These are phyloP conservation scores for Acephala macrosclerotiorum DNA, from an alignment of 2,329 filamentous ascomycete genomes.

Conservation along the genomic window DNA sequence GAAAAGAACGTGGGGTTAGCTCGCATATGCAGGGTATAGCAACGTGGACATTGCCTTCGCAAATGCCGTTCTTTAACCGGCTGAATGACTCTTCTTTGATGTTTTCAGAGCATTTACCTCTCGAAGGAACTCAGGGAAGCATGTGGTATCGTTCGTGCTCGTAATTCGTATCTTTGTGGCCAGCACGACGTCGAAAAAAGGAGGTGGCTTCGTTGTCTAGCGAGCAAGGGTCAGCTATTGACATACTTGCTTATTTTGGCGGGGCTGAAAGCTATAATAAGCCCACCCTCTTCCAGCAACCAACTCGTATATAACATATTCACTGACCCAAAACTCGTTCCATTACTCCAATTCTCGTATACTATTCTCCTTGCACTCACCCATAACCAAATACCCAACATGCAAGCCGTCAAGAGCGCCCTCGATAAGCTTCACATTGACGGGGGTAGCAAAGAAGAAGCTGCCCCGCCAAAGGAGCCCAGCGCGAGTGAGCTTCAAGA, in stretches of 20 bases:
- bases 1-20: slow-evolving; percentile 6
- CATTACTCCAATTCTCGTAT: not conserved
- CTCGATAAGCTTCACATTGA: slow-evolving; percentile 54
- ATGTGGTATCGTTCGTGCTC: slow-evolving; percentile 14
- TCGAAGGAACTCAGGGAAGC: slow-evolving; percentile 4
- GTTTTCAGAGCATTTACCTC: not conserved
- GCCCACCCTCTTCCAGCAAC: not conserved
- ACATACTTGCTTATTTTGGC: slow-evolving; percentile 29
- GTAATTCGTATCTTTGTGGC: slow-evolving; percentile 12
- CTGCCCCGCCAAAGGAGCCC: slow-evolving; percentile 44
- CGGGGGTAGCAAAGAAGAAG: slow-evolving; percentile 33
- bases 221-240: slow-evolving; percentile 15
- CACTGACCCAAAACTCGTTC: slow-evolving; percentile 10
- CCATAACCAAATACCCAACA: slow-evolving; percentile 29
- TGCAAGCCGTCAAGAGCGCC: slow-evolving; percentile 52
- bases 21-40: not conserved
- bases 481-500: slow-evolving; percentile 50
- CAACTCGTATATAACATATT: slow-evolving; percentile 18
- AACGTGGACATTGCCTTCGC: slow-evolving; percentile 3
- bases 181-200: slow-evolving; percentile 16
- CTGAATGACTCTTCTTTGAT: slow-evolving; percentile 3
- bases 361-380: not conserved
- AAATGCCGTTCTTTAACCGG: not conserved
- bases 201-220: slow-evolving; percentile 30
- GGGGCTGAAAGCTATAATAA: slow-evolving; percentile 36